Evolutionary conservation across 768 basidiomycete species (phyloP).

Genomic region (Russula ochroleuca): DNA sequence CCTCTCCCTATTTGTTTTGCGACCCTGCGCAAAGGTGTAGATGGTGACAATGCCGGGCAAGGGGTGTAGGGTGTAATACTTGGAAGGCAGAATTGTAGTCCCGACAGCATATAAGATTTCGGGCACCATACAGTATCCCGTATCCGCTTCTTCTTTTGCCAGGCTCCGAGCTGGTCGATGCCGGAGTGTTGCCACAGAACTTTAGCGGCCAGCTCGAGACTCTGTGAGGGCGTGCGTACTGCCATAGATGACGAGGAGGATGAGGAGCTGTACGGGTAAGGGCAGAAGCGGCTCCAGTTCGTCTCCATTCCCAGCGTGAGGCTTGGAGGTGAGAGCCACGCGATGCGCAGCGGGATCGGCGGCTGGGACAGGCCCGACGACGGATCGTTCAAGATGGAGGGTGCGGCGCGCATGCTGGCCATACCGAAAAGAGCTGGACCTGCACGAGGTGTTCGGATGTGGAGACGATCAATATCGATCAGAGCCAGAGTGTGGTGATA

Average conservation of each 20-base stretch:
- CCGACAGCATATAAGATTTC: no score
- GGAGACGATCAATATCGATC: conserved; percentile 78
- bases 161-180: no score
- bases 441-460: conserved; percentile 60
- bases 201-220: no score
- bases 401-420: conserved; percentile 52
- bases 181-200: no score
- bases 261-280: conserved; percentile 30
- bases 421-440: conserved; percentile 58
- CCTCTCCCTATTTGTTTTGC: no score
- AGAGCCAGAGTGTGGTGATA: conserved; percentile 68
- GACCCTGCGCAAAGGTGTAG: no score
- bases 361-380: conserved; percentile 24
- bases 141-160: no score
- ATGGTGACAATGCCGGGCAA: no score
- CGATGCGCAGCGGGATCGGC: conserved; percentile 18
- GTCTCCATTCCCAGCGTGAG: conserved; percentile 63
- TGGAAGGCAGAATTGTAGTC: no score
- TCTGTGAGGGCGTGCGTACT: conserved; percentile 44
- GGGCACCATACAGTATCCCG: no score
- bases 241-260: conserved; percentile 32
- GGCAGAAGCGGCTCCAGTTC: conserved; percentile 56
- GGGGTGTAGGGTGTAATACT: no score
- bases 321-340: conserved; percentile 33
- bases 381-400: conserved; percentile 40